These are phyloP conservation scores for Lactarius trivialis DNA, from an alignment of 768 basidiomycete species.

Conservation along the genomic window DNA sequence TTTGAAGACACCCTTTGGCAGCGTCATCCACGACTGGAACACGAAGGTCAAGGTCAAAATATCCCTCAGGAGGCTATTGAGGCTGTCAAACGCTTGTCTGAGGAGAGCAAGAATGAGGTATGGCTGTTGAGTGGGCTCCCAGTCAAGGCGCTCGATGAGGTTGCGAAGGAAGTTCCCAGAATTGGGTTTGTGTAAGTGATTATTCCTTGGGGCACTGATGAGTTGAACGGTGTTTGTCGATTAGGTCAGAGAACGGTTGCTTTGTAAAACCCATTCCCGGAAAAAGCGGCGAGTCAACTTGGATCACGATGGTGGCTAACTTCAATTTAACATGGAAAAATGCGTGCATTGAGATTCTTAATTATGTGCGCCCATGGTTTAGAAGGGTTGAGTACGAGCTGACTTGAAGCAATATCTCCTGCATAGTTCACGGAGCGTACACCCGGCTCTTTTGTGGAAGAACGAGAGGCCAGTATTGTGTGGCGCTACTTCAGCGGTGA, in stretches of 20 bases:
- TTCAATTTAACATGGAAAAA: constrained; percentile 78
- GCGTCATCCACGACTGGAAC: constrained; percentile 40
- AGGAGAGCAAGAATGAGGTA: constrained; percentile 65
- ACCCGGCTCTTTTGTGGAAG: constrained; percentile 78
- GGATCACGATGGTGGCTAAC: constrained; percentile 78
- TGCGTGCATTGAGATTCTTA: constrained; percentile 73
- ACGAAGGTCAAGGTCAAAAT: constrained; percentile 5
- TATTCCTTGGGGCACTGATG: not conserved
- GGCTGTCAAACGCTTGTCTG: constrained; percentile 50
- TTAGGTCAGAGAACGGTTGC: constrained; percentile 82
- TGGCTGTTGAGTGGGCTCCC: constrained; percentile 78
- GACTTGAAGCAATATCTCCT: not conserved
- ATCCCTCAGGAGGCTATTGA: constrained; percentile 36
- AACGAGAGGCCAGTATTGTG: constrained; percentile 73
- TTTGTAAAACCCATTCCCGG: constrained; percentile 56
- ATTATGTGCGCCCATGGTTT: constrained; percentile 54
- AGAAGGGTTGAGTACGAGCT: not conserved
- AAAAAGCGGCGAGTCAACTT: constrained; percentile 35
- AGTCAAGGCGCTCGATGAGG: constrained; percentile 54
- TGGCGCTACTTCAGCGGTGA: constrained; percentile 78
- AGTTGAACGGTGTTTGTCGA: constrained; percentile 1
- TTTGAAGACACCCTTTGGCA: constrained; percentile 78
- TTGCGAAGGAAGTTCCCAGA: constrained; percentile 53
- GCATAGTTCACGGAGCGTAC: constrained; percentile 84
- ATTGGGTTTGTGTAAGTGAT: constrained; percentile 67